A percentile compares a stretch with the other conserved stretches of the same genome.
Evolutionary conservation across 208 protist genomes (phyloP).

Genomic region (Acanthamoeba lenticulata): DNA sequence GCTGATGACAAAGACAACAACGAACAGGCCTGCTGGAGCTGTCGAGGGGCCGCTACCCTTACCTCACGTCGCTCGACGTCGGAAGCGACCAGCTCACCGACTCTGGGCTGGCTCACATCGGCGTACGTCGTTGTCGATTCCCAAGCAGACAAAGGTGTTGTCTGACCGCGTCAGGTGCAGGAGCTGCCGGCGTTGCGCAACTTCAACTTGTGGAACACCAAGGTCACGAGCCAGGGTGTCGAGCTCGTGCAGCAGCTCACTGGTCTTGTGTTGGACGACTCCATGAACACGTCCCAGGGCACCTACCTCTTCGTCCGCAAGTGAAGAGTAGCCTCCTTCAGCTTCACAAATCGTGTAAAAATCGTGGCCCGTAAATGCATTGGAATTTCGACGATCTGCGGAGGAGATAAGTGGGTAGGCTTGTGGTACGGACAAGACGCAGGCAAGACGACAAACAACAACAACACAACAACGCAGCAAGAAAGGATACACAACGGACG

Average conservation of each 20-base stretch:
- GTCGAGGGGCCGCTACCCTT: background rate
- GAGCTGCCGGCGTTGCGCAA: background rate
- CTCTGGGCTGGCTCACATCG: background rate
- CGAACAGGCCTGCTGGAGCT: background rate
- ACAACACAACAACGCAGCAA: too few species aligned
- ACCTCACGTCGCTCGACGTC: constrained; percentile 33
- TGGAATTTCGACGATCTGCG: too few species aligned
- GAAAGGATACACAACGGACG: too few species aligned
- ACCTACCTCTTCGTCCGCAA: constrained; percentile 63
- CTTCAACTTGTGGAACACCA: constrained; percentile 64
- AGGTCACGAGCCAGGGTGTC: constrained; percentile 18
- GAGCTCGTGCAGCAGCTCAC: constrained; percentile 53
- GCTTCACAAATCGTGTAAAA: too few species aligned
- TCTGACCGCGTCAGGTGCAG: background rate
- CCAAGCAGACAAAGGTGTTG: background rate
- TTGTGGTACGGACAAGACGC: too few species aligned
- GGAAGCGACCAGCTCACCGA: constrained; percentile 41
- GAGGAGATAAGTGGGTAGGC: too few species aligned
- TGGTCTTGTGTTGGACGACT: constrained; percentile 28
- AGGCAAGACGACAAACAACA: too few species aligned
- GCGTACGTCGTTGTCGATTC: background rate
- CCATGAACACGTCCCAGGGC: constrained; percentile 56
- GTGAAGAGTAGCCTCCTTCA: too few species aligned
- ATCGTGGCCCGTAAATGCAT: too few species aligned
- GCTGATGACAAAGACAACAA: background rate